phyloP scores from a whole-genome alignment of 257 asterid species.

The Solanum tacnaense region DNA sequence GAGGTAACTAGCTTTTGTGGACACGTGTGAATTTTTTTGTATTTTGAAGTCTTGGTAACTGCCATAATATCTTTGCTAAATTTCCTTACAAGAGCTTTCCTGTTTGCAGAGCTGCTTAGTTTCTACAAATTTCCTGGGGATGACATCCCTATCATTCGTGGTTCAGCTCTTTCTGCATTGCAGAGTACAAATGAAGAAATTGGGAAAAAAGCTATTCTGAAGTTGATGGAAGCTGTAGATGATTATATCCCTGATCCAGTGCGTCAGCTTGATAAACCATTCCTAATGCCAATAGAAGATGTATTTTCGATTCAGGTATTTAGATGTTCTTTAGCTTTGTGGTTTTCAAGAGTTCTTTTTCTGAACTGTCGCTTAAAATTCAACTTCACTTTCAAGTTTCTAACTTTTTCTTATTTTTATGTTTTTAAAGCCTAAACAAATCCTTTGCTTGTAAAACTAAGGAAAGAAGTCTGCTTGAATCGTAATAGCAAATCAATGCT shows the following conservation, averaged over 20 bases:
- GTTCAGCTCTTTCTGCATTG: conserved; percentile 94
- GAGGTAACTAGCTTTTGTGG: conserved; percentile 37
- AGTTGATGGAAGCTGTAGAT: conserved; percentile 97
- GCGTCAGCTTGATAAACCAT: conserved; percentile 84
- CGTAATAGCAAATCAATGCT: not conserved
- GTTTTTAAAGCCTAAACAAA: not conserved
- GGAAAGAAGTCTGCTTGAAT: not conserved
- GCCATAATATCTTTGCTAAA: not conserved
- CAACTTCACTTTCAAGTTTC: not conserved
- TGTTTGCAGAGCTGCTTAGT: conserved; percentile 64
- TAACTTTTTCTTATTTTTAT: not conserved
- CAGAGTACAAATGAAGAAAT: conserved; percentile 88
- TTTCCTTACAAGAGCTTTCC: not conserved
- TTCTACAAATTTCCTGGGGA: conserved; percentile 99
- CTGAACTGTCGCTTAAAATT: not conserved
- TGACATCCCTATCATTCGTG: conserved; percentile 93
- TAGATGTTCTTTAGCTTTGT: not conserved
- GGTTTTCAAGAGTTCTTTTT: not conserved
- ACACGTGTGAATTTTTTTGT: not conserved
- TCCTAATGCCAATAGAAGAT: conserved; percentile 97
- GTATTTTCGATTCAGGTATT: conserved; percentile 97
- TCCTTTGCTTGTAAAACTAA: not conserved
- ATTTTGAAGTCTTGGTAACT: not conserved
- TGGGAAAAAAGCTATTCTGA: conserved; percentile 73
- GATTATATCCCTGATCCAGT: conserved; percentile 93